phyloP scores from a whole-genome alignment of 1,139 yeast genomes.

The Blastobotrys persicus region DNA sequence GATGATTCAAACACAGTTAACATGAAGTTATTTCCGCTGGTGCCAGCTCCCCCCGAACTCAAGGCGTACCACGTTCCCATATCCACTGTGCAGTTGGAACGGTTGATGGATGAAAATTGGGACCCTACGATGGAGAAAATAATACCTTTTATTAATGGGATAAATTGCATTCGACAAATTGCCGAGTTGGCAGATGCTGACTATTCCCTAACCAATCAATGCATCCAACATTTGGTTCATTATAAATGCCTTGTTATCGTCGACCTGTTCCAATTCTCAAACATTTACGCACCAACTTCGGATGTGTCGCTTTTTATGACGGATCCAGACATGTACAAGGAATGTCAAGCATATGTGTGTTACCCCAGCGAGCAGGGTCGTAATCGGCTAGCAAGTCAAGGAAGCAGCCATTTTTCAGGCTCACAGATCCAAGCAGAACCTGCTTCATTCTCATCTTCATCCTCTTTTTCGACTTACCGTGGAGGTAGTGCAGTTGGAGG shows the following conservation, averaged over 20 bases:
- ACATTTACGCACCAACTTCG: slow-evolving; percentile 87
- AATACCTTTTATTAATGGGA: slow-evolving; percentile 81
- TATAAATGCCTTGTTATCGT: slow-evolving; percentile 79
- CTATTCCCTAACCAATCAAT: slow-evolving; percentile 71
- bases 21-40: slow-evolving; percentile 82
- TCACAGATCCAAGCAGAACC: slow-evolving; percentile 26
- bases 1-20: slow-evolving; percentile 89
- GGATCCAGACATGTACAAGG: slow-evolving; percentile 66
- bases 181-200: slow-evolving; percentile 82
- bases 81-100: slow-evolving; percentile 67
- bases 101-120: slow-evolving; percentile 87
- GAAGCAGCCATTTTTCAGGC: slow-evolving; percentile 16
- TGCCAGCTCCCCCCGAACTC: slow-evolving; percentile 79
- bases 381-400: slow-evolving; percentile 12
- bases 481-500: slow-evolving; percentile 15
- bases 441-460: slow-evolving; percentile 25
- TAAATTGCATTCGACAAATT: slow-evolving; percentile 75
- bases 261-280: slow-evolving; percentile 86
- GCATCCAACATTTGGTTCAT: slow-evolving; percentile 88
- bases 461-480: slow-evolving; percentile 24
- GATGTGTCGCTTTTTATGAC: slow-evolving; percentile 65
- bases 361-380: slow-evolving; percentile 18
- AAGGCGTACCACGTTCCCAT: slow-evolving; percentile 81
- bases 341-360: slow-evolving; percentile 77
- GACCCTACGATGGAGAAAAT: slow-evolving; percentile 94